Conservation (phyloP, 2,329 filamentous ascomycete genomes). For the Diaporthe vaccinii region DNA sequence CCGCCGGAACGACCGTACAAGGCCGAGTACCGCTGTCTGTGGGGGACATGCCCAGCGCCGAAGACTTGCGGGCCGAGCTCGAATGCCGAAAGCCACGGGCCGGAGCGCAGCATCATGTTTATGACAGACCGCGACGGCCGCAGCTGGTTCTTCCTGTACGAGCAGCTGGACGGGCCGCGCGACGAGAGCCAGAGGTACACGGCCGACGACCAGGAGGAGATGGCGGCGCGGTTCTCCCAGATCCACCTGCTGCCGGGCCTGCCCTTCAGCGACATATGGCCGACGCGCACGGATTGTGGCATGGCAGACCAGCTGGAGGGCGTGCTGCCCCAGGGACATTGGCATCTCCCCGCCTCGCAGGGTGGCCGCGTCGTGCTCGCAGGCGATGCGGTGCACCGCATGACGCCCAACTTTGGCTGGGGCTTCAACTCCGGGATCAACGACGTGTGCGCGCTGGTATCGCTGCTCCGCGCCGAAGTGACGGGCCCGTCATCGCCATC, state of each 20-base stretch:
- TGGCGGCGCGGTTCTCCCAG: conserved; percentile 47
- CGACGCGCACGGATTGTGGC: conserved; percentile 45
- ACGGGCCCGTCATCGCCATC: not conserved
- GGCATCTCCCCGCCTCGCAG: conserved; percentile 27
- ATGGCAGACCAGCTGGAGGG: conserved; percentile 55
- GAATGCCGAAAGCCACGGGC: conserved; percentile 50
- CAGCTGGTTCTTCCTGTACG: conserved; percentile 51
- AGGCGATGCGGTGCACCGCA: conserved; percentile 55
- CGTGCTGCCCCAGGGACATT: conserved; percentile 51
- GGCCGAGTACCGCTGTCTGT: conserved; percentile 51
- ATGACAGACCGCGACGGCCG: conserved; percentile 47
- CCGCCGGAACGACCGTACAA: conserved; percentile 49
- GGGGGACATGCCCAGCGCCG: conserved; percentile 49
- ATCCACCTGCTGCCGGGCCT: conserved; percentile 46
- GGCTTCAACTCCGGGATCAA: conserved; percentile 54
- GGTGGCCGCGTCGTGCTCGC: conserved; percentile 50
- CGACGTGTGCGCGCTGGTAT: conserved; percentile 49
- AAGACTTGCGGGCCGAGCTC: conserved; percentile 42
- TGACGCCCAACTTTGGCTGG: conserved; percentile 52
- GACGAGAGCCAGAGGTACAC: conserved; percentile 46
- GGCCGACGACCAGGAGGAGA: conserved; percentile 44
- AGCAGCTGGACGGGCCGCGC: conserved; percentile 47
- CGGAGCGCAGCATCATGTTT: conserved; percentile 48
- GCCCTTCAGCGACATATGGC: conserved; percentile 50
- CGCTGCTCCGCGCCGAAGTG: conserved; percentile 44